Base-by-base conservation (phyloP, 2,329 filamentous ascomycete species). In the Alternaria viburni region DNA sequence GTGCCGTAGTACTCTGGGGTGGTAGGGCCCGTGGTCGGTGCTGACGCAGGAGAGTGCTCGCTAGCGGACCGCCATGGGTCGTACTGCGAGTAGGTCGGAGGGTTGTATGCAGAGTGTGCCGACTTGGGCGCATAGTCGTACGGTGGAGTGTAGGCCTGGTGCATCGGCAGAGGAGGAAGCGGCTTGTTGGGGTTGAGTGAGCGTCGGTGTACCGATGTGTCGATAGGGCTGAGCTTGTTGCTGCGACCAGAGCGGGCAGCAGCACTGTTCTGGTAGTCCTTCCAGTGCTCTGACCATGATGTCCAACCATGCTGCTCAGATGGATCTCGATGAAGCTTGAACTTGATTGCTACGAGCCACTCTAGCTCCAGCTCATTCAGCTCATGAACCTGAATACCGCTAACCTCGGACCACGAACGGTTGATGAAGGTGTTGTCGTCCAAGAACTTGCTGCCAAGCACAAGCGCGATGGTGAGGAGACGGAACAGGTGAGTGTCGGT, bases 391-490 rank as follows among this genome's bases (percentile, higher is more conserved):
- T 90, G 86, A 69, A 97, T 97, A 65, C 92, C 93, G 81, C 93
- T 97, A 56, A 97, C 94, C 77, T 97, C 94, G 6, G 94, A 93
- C 94, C 94, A 97, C 1, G 94, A 97, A 59, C 93, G 91, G 83
- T 97, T 97, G 85, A 97, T 94, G 82, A 97, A 97, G 6, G 94
- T 97, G 82, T 97, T 97, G 85, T 97, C 94, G 75, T 97, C 94
- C 69, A 97, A 85, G 75, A 97, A 97, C 83, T 97, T 97, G 88
- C 93, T 97, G 64, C 93, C 94, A 57, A 97, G 86, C 55, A 97
- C 87, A 61, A 97, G 84, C 8, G 91, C 89, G 41, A 95, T 91
- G 7, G 93, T 97, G 68, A 97, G 86, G 83, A 96, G 90, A 64
- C 93, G 91, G 86, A 95, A 97, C 58, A 96, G 87, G 77, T 96